Base-by-base conservation (phyloP, 2,329 filamentous ascomycete species). In the Orbilia oligospora region DNA sequence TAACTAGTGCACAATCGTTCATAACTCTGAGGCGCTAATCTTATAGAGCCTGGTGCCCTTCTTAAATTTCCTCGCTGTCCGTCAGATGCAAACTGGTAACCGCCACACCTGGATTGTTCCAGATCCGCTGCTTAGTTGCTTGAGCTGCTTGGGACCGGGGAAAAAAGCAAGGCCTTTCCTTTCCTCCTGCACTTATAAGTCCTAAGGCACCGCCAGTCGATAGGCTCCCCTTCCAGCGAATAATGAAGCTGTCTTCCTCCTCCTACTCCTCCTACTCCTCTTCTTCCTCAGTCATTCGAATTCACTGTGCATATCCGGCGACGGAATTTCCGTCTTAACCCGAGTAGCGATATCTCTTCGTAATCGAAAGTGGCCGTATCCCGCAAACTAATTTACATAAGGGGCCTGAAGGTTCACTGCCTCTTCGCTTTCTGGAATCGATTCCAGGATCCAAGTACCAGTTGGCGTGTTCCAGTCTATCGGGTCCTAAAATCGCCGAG, bases 401-500 rank as follows among this genome's bases (percentile, higher is more conserved):
- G 6, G 44, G 18, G 10, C 6, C n/a, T 46, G 33, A 61, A 61
- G 12, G 8, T 61, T 61, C 36, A 44, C 36, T 63, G 27, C 49
- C 38, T 56, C 51, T 27, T 68, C 41, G 51, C 44, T 70, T 63
- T 41, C 53, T 48, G 51, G 44, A 61, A 58, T 73, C n/a, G n/a
- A n/a, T n/a, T n/a, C 70, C 61, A 61, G 61, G 61, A 67, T 71
- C 61, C 67, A 67, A 71, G 66, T 51, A 67, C 30, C 41, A 58
- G 73, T 71, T 70, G 66, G 66, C 53, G 73, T 77, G 61, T 70
- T 24, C 73, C 73, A 77, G 49, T 77, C 49, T 71, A 71, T 56
- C 73, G 73, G 73, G 73, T 77, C 72, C 58, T 65, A 71, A 77
- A 77, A 77, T 77, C 72, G 72, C 72, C 67, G 73, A 77, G 67